Conservation (phyloP, 2,329 filamentous ascomycete genomes). For the Fusarium beomiforme region DNA sequence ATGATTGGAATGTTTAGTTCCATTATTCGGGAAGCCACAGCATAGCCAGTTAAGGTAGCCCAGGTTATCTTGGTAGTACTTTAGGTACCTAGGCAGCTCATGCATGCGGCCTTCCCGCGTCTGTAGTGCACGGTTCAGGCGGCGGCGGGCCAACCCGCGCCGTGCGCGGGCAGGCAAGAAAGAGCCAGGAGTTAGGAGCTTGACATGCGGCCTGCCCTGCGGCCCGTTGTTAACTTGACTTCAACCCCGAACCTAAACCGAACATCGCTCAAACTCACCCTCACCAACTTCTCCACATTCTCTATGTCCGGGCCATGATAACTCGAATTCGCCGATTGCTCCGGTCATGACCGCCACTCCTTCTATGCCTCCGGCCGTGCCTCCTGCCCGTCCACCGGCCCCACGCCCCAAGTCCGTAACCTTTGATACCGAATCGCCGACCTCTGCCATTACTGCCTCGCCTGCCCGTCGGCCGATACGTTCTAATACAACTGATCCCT, state of each 20-base stretch:
- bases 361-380: conserved; percentile 30
- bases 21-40: conserved; percentile 7
- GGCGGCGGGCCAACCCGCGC: conserved; percentile 38
- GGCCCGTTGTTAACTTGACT: conserved; percentile 38
- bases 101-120: conserved; percentile 28
- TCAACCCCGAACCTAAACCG: conserved; percentile 4
- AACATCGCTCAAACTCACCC: conserved; percentile 2
- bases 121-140: conserved; percentile 35
- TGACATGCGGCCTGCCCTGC: conserved; percentile 37
- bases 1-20: conserved; percentile 13
- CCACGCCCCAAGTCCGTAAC: conserved; percentile 39
- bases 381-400: conserved; percentile 34
- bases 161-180: conserved; percentile 16
- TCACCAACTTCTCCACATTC: background rate
- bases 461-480: conserved; percentile 48
- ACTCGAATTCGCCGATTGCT: conserved; percentile 15
- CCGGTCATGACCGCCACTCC: conserved; percentile 45
- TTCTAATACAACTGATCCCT: conserved; percentile 57
- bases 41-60: background rate
- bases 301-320: conserved; percentile 42
- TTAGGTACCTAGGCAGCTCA: too few relatives aligned
- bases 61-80: too few relatives aligned
- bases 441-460: conserved; percentile 34
- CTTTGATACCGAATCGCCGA: conserved; percentile 37
- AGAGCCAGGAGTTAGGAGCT: conserved; percentile 23